Evolutionary conservation across 495 filamentous ascomycete genomes (phyloP), one percentile per base, ranked within the genome.

Genomic region (Cenococcum geophilum): DNA sequence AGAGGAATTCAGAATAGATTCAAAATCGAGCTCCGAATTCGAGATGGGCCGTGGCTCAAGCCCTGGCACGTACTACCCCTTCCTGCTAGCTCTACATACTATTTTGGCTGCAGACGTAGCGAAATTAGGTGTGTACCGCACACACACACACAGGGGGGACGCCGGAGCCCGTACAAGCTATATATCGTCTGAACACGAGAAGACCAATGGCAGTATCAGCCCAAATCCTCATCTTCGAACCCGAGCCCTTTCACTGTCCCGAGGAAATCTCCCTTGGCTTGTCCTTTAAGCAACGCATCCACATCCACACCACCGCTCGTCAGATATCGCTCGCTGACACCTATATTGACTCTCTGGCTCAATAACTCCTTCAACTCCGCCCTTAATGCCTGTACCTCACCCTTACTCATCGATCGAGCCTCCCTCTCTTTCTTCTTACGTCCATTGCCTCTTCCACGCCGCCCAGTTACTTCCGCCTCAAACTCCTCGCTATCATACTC

Each of bases 401-500:
- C 82, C 72, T 89, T 95, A 49, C 79, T 86, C 65, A 88, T 72
- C 35, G 70, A 79, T 37, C 83, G 79, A 22, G 82, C 85, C 70
- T 92, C 79, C 68, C 85, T 83, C 67, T 92, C 87, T 69, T 85
- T 85, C 72, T 85, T 78, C 71, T 88, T 86, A 61, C 88, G 79
- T 9, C 86, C 89, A 21, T 74, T 78, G 3, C 89, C 88, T 32
- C 79, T 74, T 43, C 88, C 83, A 6, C 86, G 83, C 55, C 82
- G 82, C 68, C 85, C 83, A 52, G 75, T 75, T 11, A 75, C 78
- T 20, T 71, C 68, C 43, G 77, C 74, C 61, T 87, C 85, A 52
- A 93, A 86, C 52, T 91, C 89, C 21, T 96, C 91, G 63, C 85
- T 88, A 68, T 97, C 90, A 68, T 92, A 92, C 23, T 97, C 93